Evolutionary conservation across 2,329 filamentous ascomycete species (phyloP).

Genomic region (Thelonectria discophora): DNA sequence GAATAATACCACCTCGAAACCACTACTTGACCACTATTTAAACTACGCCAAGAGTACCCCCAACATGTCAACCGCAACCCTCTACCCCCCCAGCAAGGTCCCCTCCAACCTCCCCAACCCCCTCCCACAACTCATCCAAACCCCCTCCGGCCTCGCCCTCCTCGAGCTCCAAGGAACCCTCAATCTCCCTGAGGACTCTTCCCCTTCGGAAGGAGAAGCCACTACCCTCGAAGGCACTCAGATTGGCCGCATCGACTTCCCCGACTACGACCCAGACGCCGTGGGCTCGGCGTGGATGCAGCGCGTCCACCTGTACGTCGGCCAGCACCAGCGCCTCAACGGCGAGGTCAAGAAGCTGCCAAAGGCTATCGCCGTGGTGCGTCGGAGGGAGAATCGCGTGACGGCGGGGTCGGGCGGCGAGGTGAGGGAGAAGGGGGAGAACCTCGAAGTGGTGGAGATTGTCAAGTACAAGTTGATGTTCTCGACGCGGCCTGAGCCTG

Average conservation of each 20-base stretch:
- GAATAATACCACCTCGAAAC: background rate
- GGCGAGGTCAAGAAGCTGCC: conserved; percentile 90
- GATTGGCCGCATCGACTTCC: conserved; percentile 81
- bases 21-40: background rate
- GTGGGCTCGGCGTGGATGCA: conserved; percentile 83
- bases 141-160: conserved; percentile 87
- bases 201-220: conserved; percentile 41
- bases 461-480: conserved; percentile 90
- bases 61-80: conserved; percentile 48
- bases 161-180: conserved; percentile 93
- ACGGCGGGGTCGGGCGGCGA: conserved; percentile 57
- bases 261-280: conserved; percentile 66
- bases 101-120: conserved; percentile 54
- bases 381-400: conserved; percentile 57
- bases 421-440: conserved; percentile 49
- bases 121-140: conserved; percentile 84
- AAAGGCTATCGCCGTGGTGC: conserved; percentile 81
- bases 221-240: conserved; percentile 45
- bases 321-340: conserved; percentile 85
- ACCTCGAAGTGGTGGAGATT: conserved; percentile 86
- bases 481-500: conserved; percentile 83
- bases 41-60: background rate
- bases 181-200: conserved; percentile 72
- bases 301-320: conserved; percentile 86
- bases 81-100: conserved; percentile 52